Conservation (phyloP, 192 early-diverging fungal species). For the Chytriomyces confervae region DNA sequence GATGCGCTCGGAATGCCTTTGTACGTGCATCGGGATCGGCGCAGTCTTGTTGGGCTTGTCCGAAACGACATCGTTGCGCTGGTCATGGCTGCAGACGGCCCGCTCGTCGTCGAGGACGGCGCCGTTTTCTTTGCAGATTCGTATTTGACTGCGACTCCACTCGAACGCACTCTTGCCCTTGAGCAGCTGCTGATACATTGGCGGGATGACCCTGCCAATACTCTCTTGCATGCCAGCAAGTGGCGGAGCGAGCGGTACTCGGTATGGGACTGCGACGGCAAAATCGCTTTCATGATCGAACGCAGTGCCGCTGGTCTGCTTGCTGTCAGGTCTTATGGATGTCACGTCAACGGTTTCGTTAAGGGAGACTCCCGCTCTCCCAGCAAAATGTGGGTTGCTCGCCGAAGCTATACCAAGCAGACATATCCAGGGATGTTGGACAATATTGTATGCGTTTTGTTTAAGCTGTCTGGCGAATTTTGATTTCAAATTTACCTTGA, state of each 20-base stretch:
- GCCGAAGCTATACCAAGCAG: conserved; percentile 54
- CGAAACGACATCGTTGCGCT: neutral
- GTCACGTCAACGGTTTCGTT: conserved; percentile 86
- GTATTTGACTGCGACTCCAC: conserved; percentile 18
- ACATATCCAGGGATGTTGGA: conserved; percentile 84
- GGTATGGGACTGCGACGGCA: conserved; percentile 63
- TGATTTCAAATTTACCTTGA: neutral
- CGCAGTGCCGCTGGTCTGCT: conserved; percentile 78
- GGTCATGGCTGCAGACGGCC: neutral
- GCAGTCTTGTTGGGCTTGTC: neutral
- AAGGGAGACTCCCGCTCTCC: conserved; percentile 10
- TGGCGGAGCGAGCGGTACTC: conserved; percentile 90
- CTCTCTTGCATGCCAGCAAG: conserved; percentile 51
- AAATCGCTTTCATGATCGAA: conserved; percentile 63
- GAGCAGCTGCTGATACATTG: conserved; percentile 44
- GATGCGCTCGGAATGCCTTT: neutral
- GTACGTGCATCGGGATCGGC: neutral
- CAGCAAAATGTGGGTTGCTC: conserved; percentile 87
- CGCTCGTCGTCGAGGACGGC: neutral
- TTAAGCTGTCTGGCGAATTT: neutral
- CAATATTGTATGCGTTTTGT: conserved; percentile 42
- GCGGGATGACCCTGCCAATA: conserved; percentile 32
- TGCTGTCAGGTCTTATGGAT: conserved; percentile 86
- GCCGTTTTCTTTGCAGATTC: conserved; percentile 17
- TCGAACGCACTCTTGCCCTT: conserved; percentile 40